Conservation (phyloP, 768 basidiomycete genomes). For the Macrolepiota albuminosa region DNA sequence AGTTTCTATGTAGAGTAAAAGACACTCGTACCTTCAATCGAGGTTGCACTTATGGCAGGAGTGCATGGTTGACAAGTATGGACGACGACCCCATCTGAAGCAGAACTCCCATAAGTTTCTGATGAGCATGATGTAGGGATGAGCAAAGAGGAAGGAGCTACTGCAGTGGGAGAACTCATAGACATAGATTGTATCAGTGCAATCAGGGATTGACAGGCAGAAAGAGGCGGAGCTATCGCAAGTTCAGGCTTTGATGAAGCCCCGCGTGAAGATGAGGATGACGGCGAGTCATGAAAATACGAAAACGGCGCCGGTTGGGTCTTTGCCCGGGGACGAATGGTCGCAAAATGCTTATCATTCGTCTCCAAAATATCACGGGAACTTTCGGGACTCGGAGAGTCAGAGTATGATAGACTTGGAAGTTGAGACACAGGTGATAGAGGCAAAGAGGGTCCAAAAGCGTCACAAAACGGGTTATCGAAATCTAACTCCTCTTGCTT, state of each 20-base stretch:
- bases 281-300: slow-evolving; percentile 13
- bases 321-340: slow-evolving; percentile 35
- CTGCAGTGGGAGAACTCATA: slow-evolving; percentile 29
- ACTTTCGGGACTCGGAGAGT: slow-evolving; percentile 18
- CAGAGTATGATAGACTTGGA: slow-evolving; percentile 22
- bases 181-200: slow-evolving; percentile 38
- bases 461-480: slow-evolving; percentile 26
- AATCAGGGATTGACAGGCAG: slow-evolving; percentile 27
- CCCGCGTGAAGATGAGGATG: slow-evolving; percentile 12
- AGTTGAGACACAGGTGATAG: slow-evolving; percentile 25
- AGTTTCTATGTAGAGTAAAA: slow-evolving; percentile 9
- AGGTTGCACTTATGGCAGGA: slow-evolving; percentile 61
- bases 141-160: slow-evolving; percentile 26
- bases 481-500: slow-evolving; percentile 47
- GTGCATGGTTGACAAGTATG: slow-evolving; percentile 60
- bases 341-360: slow-evolving; percentile 16
- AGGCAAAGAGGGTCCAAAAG: slow-evolving; percentile 24
- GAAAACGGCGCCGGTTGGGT: slow-evolving; percentile 28
- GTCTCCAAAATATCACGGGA: slow-evolving; percentile 10
- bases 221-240: slow-evolving; percentile 16
- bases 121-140: slow-evolving; percentile 27
- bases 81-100: slow-evolving; percentile 44
- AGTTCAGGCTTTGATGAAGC: slow-evolving; percentile 19
- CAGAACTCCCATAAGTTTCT: slow-evolving; percentile 29
- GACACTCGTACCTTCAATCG: slow-evolving; percentile 55